Base-by-base conservation (phyloP, 2,329 filamentous ascomycete genomes). In the Calonectria pauciramosa region DNA sequence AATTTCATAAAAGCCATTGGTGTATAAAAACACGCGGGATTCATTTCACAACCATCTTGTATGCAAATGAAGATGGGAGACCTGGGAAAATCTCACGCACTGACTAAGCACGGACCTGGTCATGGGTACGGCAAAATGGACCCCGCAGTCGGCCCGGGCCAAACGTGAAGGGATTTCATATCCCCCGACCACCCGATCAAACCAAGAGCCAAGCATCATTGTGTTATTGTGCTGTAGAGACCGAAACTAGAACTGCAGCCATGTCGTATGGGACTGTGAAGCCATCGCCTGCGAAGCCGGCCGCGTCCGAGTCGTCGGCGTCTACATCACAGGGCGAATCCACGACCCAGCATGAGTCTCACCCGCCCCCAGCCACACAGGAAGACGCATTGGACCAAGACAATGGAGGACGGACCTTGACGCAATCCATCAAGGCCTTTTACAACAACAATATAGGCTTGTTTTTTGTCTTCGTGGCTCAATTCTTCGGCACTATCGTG, bases 361-460 rank as follows among this genome's bases (percentile, higher is more conserved):
- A 65, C n/a, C 28, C 32, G 20, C n/a, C 1, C 49, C 11, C 60
- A 18, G 26, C 32, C 6, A 68, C 70, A 23, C 44, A 14, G 4
- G 11, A 59, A 2, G 74, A 74, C 16, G 64, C 59, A 26, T 30
- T 9, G 32, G 1, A 16, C 26, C 0, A 47, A 10, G 28, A 66
- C 10, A 28, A 23, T 26, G 4, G 26, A 16, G 34, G 20, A 2
- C 16, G 34, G 4, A 20, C 36, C 28, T 54, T 47, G n/a, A 28
- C n/a, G 36, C 66, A 68, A 30, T 56, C 49, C 14, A 2, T 75
- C 1, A 85, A 82, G 36, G 71, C 41, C 3, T 93, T 94, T 16
- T 87, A 80, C 84, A 87, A 83, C 84, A 87, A 76, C 47, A 87
- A 87, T 23, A 75, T 87, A 2, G 86, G 86, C 0, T 71, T 87